Evolutionary conservation across 441 rosid species (phyloP), one percentile per base, ranked within the genome.

Genomic region (Gossypium davidsonii): DNA sequence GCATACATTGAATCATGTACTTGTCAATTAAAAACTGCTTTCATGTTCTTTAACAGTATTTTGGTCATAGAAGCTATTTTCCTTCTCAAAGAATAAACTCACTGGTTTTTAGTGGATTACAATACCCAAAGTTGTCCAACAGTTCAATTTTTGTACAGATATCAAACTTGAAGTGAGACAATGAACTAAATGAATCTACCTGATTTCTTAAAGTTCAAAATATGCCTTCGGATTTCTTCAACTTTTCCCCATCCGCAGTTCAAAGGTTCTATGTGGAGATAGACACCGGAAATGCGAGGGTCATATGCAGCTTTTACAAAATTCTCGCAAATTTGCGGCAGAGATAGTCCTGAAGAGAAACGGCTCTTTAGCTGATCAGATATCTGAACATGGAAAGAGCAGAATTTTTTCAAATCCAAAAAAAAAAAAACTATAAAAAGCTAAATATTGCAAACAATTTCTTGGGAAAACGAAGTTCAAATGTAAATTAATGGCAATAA

Each of bases 211-310:
- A 90, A 94, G 82, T 89, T 82, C 67, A 88, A 58, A 63, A 94
- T 84, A 73, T 92, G 94, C 73, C 98, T 85, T 25, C 88, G 88
- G 72, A 94, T 88, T 84, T 94, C 97, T 80, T 94, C 96, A 62
- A 90, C 97, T 76, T 92, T 94, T 31, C 88, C 98, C 98, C 98
- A 94, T 0, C 98, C 98, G 65, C 98, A 94, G 69, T 84, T 82
- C 76, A 94, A 79, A 48, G 94, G 78, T 59, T 94, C 97, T 74
- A 94, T 87, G 61, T 94, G 94, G 76, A 94, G 97, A 83, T 94
- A 94, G 48, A 90, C 67, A 76, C 97, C 98, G 42, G 89, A 84
- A 72, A 94, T 83, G 62, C 97, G 97, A 79, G 99, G 96, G 84
- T 94, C 97, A 73, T 91, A 91, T 0, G 97, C 93, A 9, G 97